Base-by-base conservation (phyloP, 257 asterid species). In the Fraxinus americana region DNA sequence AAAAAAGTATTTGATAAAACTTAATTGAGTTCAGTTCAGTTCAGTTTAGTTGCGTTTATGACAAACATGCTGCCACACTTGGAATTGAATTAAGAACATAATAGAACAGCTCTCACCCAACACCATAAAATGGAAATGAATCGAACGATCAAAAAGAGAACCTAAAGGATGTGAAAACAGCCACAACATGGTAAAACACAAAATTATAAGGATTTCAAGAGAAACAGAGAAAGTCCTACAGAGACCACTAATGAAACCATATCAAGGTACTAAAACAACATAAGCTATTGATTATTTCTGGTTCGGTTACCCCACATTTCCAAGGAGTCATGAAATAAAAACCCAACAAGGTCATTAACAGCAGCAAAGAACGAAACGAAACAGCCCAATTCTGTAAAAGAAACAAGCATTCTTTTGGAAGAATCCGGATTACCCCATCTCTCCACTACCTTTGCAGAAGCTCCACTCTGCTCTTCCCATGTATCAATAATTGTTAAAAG, bases 101-200 rank as follows among this genome's bases (percentile, higher is more conserved):
- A 70, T 61, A 76, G n/a, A 54, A 57, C 50, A 70, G 70, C 32
- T 79, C 59, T 81, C 48, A 30, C 80, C 80, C 71, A 23, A 71
- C 63, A 61, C 74, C 67, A 67, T 65, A 39, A 21, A 34, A 73
- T 27, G 70, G 48, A 73, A 52, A 61, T 29, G 14, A 75, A 66
- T 52, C 77, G 41, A 57, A 75, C 80, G 83, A 78, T 80, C 63
- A 68, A 70, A 77, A 79, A 75, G 81, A 73, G 41, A 68, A 52
- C 61, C 79, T 48, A 78, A 59, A 45, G 19, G 13, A 72, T 80
- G 76, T 67, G 61, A 71, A 70, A 66, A 21, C 7, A 30, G 54
- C 25, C 8, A 48, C 23, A 70, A n/a, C 21, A 1, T 57, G 66
- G 66, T 57, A 57, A n/a, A 5, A 57, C 29, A n/a, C 11, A 57